A percentile compares a stretch with the other conserved stretches of the same genome.
These are phyloP conservation scores for Mortierella sp. DNA, from an alignment of 371 early-diverging fungal genomes.

Conservation along the genomic window DNA sequence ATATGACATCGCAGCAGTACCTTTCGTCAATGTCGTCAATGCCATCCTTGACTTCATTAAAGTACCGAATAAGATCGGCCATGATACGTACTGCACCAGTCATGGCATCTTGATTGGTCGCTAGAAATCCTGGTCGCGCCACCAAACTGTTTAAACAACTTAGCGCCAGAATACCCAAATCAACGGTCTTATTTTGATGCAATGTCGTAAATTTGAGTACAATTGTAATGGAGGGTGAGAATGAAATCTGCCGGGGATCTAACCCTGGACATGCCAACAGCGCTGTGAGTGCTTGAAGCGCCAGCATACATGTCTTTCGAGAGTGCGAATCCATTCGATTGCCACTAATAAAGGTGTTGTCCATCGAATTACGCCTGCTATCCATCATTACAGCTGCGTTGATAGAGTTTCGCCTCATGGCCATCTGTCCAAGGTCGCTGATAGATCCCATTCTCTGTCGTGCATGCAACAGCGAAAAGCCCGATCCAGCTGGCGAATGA, in stretches of 20 bases:
- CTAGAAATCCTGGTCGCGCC: slow-evolving; percentile 49
- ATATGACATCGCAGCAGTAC: slow-evolving; percentile 4
- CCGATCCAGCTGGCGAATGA: slow-evolving; percentile 32
- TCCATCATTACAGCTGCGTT: slow-evolving; percentile 41
- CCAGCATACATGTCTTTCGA: slow-evolving; percentile 45
- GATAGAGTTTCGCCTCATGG: slow-evolving; percentile 48
- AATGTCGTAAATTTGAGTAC: slow-evolving; percentile 48
- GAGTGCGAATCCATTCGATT: slow-evolving; percentile 48
- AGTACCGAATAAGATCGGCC: slow-evolving; percentile 49
- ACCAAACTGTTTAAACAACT: slow-evolving; percentile 50
- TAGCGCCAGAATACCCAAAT: slow-evolving; percentile 44
- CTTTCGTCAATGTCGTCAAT: slow-evolving; percentile 54
- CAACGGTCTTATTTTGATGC: slow-evolving; percentile 52
- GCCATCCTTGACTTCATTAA: slow-evolving; percentile 51
- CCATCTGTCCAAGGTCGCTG: slow-evolving; percentile 51
- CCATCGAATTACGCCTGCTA: slow-evolving; percentile 38
- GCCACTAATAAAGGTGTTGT: slow-evolving; percentile 49
- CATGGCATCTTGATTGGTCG: slow-evolving; percentile 49
- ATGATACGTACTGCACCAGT: slow-evolving; percentile 44
- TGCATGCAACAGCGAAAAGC: slow-evolving; percentile 29
- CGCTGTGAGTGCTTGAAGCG: slow-evolving; percentile 34
- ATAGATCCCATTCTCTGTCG: slow-evolving; percentile 51
- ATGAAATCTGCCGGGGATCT: slow-evolving; percentile 38
- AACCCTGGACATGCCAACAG: slow-evolving; percentile 45
- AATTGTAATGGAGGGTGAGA: slow-evolving; percentile 26